Percentiles rank a stretch among this genome's conserved stretches.
Evolutionary conservation across 2,329 filamentous ascomycete species (phyloP).

Genomic region (Nannizziopsis barbatae): DNA sequence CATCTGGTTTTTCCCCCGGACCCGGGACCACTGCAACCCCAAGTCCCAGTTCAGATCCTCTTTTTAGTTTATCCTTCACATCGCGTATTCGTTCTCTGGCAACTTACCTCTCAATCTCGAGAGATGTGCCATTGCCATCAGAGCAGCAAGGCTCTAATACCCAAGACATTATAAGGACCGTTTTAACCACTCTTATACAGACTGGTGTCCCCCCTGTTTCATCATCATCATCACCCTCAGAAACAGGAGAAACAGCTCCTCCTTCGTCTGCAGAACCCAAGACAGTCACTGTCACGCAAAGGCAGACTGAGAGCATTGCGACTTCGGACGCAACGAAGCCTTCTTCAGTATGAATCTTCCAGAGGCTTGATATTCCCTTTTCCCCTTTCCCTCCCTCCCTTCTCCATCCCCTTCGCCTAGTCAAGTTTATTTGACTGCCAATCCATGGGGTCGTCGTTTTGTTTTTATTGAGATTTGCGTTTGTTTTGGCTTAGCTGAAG

Average conservation of each 20-base stretch:
- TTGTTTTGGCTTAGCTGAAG: background rate
- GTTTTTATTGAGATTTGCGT: background rate
- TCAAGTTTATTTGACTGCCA: background rate
- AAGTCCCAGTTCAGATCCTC: conserved; percentile 1
- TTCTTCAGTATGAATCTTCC: conserved; percentile 6
- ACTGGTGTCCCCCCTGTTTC: conserved; percentile 4
- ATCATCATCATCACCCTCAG: background rate
- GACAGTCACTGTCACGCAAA: conserved; percentile 10
- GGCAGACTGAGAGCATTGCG: conserved; percentile 3
- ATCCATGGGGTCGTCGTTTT: background rate
- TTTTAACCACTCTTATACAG: conserved; percentile 10
- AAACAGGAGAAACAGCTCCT: background rate
- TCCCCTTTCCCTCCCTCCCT: background rate
- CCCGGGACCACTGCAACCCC: conserved; percentile 4
- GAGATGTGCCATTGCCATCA: conserved; percentile 1
- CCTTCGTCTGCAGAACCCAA: background rate
- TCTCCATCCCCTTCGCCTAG: conserved; percentile 1
- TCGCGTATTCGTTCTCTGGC: conserved; percentile 4
- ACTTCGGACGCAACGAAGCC: conserved; percentile 2
- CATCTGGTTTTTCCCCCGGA: conserved; percentile 7
- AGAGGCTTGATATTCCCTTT: background rate
- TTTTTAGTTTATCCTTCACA: conserved; percentile 1
- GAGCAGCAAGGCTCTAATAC: conserved; percentile 1
- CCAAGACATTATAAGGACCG: conserved; percentile 3
- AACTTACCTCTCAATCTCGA: conserved; percentile 4